Evolutionary conservation across 495 filamentous ascomycete species (phyloP).

Genomic region (Podospora comata): DNA sequence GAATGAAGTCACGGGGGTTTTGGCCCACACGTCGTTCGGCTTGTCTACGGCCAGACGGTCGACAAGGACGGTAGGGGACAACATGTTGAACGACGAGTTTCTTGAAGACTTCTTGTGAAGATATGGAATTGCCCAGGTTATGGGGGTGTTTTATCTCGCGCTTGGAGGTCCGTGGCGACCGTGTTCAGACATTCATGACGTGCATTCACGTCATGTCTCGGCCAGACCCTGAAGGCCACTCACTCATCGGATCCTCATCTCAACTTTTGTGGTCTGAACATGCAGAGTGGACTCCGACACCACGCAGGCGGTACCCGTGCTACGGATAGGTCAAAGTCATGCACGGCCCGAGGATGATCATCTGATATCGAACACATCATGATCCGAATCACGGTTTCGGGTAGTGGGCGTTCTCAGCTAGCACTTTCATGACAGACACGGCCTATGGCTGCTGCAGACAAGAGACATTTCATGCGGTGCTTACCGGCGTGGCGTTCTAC

Average conservation of each 20-base stretch:
- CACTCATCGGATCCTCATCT: no score
- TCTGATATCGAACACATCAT: neutral
- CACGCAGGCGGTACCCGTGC: no score
- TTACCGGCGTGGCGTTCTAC: neutral
- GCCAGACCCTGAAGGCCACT: neutral
- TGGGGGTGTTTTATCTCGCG: neutral
- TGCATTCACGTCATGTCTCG: neutral
- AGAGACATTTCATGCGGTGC: neutral
- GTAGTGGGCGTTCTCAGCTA: neutral
- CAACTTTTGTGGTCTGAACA: no score
- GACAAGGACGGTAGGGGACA: conserved; percentile 3
- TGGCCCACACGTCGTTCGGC: conserved; percentile 12
- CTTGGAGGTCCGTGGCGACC: neutral
- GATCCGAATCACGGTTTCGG: neutral
- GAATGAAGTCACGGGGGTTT: neutral
- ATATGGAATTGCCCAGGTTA: neutral
- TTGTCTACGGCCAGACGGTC: neutral
- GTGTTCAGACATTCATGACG: neutral
- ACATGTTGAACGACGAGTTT: neutral
- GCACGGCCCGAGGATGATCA: neutral
- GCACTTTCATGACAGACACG: no score
- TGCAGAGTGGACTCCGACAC: no score
- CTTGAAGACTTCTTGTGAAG: neutral
- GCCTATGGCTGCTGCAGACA: neutral
- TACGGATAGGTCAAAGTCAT: no score